Evolutionary conservation across 495 filamentous ascomycete species (phyloP).

Genomic region (Talaromyces nanjingensis): DNA sequence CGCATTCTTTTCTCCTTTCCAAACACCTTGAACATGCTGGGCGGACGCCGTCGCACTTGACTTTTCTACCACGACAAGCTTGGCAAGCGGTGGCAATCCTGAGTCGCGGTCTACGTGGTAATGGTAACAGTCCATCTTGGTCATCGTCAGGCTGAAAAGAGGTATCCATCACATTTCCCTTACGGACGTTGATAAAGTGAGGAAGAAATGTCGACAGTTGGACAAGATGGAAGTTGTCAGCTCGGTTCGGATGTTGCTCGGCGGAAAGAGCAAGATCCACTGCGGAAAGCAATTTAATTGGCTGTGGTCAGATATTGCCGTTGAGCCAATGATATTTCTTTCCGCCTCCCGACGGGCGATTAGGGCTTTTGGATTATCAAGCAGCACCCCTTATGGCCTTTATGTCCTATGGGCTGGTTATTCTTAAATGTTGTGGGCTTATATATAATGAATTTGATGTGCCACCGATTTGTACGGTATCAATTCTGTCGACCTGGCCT

Average conservation of each 20-base stretch:
- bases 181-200: too few species aligned
- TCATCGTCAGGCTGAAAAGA: not conserved
- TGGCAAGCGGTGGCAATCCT: conserved; percentile 18
- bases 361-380: not conserved
- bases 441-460: not conserved
- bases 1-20: conserved; percentile 9
- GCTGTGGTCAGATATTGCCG: not conserved
- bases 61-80: conserved; percentile 17
- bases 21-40: conserved; percentile 17
- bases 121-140: not conserved
- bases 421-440: not conserved
- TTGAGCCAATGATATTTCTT: not conserved
- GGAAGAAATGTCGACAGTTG: too few species aligned
- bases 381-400: not conserved
- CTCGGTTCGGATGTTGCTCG: not conserved
- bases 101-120: conserved; percentile 10
- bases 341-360: not conserved
- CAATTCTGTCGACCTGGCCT: not conserved
- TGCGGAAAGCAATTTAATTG: not conserved
- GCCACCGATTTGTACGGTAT: not conserved
- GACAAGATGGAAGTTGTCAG: not conserved
- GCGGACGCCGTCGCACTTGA: conserved; percentile 22
- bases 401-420: not conserved
- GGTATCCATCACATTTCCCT: not conserved
- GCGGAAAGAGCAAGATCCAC: not conserved